Evolutionary conservation across 2,329 filamentous ascomycete genomes (phyloP), one percentile per base, ranked within the genome.

Genomic region (Alternaria arborescens): DNA sequence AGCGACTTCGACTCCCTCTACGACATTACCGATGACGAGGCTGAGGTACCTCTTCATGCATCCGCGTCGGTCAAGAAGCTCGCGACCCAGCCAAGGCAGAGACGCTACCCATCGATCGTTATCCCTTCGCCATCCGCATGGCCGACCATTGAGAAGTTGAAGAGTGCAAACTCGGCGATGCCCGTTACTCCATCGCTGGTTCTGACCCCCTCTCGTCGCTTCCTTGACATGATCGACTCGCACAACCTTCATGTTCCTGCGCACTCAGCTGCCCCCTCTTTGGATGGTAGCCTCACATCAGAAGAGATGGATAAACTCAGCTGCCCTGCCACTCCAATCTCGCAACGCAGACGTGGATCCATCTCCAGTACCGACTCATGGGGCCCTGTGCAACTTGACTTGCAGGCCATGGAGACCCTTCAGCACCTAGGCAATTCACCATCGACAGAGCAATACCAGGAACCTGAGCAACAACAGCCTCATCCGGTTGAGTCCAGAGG

Each of bases 1-100:
- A 91, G 87, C 68, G 89, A 92, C 66, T 94, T 94, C 71, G 92
- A 97, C 78, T 92, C 96, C 71, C 82, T 97, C 50, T 97, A 97
- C 78, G 91, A 95, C 78, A 86, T 92, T 42, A 93, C 92, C 16
- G 93, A 96, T 67, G 76, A 93, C 55, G 93, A 97, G 69, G 84
- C 87, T 8, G 79, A 80, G 72, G 76, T 88, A 70, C 71, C 82
- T 72, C 73, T 85, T 75, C 73, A 84, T 79, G 75, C 84, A 73
- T 79, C 86, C 75, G 72, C 84, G 78, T 84, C 82, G 22, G 81
- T 83, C 62, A 84, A 83, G 77, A 78, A 80, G 56, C 30, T 72
- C 40, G 61, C 69, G 16, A 58, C 67, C 68, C 62, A 68, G 30
- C 62, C 69, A 43, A 82, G 77, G 58, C 79, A 80, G 58, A 83